These are phyloP conservation scores for Colletotrichum echinochloae DNA, from an alignment of 2,329 filamentous ascomycete species.

Conservation along the genomic window DNA sequence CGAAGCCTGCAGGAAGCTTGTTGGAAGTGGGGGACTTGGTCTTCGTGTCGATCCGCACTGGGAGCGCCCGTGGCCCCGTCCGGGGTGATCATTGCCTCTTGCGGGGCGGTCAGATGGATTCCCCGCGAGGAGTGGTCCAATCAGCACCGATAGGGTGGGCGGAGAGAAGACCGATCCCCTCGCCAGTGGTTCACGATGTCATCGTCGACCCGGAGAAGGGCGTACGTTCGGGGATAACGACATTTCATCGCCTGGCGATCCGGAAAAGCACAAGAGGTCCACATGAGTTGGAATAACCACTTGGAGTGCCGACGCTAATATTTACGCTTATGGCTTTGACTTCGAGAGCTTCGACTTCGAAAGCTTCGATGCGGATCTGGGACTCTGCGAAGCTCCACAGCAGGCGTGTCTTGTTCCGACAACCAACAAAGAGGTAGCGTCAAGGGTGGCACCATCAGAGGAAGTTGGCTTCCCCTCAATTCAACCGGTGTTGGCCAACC, in stretches of 20 bases:
- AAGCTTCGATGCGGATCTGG: background rate
- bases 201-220: background rate
- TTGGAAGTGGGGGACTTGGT: background rate
- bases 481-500: background rate
- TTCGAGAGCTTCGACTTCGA: no score
- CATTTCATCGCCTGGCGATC: no score
- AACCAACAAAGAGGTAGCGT: background rate
- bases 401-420: background rate
- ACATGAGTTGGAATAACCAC: background rate
- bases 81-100: constrained; percentile 23
- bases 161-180: constrained; percentile 2
- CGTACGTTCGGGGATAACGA: background rate
- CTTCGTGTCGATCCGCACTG: constrained; percentile 10
- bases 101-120: constrained; percentile 3
- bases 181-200: background rate
- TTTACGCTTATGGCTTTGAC: background rate
- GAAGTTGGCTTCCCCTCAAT: background rate
- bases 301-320: background rate
- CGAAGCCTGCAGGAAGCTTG: constrained; percentile 25
- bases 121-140: background rate
- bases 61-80: background rate
- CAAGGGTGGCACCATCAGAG: background rate
- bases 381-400: background rate
- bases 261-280: background rate
- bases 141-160: background rate